A percentile compares a stretch with the other conserved stretches of the same genome.
Evolutionary conservation across 495 filamentous ascomycete species (phyloP).

Genomic region (Lasiosphaeria miniovina): DNA sequence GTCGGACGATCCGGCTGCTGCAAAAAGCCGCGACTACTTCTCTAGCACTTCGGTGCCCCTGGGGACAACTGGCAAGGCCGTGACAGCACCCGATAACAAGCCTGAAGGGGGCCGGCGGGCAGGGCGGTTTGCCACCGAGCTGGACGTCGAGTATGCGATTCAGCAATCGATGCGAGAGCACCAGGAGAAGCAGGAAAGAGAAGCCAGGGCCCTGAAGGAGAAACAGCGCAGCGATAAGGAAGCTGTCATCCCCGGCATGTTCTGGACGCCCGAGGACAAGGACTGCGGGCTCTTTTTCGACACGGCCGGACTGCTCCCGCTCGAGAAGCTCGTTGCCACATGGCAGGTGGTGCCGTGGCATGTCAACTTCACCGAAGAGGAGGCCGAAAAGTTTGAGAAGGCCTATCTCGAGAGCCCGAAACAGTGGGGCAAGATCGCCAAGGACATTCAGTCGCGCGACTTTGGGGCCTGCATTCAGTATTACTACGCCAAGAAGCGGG

Average conservation of each 20-base stretch:
- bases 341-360: slow-evolving; percentile 73
- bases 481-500: slow-evolving; percentile 91
- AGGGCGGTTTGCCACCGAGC: slow-evolving; percentile 60
- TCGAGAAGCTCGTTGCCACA: slow-evolving; percentile 61
- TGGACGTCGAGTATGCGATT: slow-evolving; percentile 73
- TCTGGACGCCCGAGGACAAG: slow-evolving; percentile 49
- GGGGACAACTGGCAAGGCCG: slow-evolving; percentile 27
- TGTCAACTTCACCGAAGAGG: slow-evolving; percentile 80
- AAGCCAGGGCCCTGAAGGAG: slow-evolving; percentile 65
- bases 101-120: slow-evolving; percentile 57
- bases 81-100: slow-evolving; percentile 50
- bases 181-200: slow-evolving; percentile 68
- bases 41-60: slow-evolving; percentile 19
- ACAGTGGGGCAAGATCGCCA: slow-evolving; percentile 87
- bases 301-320: slow-evolving; percentile 65
- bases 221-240: slow-evolving; percentile 78
- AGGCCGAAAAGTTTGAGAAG: slow-evolving; percentile 73
- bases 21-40: slow-evolving; percentile 45
- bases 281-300: slow-evolving; percentile 63
- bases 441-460: slow-evolving; percentile 64
- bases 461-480: slow-evolving; percentile 89
- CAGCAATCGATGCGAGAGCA: slow-evolving; percentile 73
- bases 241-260: slow-evolving; percentile 79
- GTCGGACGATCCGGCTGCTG: slow-evolving; percentile 48
- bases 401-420: slow-evolving; percentile 80